A percentile compares a stretch with the other conserved stretches of the same genome.
phyloP scores from a whole-genome alignment of 495 filamentous ascomycete species.

The Apiosordaria backusii region DNA sequence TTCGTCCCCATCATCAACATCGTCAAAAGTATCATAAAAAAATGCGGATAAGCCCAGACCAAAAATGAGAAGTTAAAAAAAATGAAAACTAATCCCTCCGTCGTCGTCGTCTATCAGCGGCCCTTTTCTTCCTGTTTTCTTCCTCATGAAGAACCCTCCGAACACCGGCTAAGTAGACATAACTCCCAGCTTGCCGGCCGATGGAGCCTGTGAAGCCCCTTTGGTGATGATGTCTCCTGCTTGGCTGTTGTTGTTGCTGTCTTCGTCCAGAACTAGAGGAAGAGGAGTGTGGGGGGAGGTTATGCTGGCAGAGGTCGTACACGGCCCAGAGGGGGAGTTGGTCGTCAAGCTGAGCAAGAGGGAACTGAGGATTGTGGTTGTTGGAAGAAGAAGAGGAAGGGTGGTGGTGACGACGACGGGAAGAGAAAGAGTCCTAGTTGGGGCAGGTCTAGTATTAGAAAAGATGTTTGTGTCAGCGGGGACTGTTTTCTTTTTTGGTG shows the following conservation, averaged over 20 bases:
- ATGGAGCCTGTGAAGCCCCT: neutral
- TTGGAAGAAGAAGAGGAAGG: neutral
- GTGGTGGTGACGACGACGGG: neutral
- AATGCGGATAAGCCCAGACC: neutral
- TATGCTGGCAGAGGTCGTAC: neutral
- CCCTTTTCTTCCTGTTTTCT: neutral
- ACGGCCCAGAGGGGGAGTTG: neutral
- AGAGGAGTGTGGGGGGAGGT: no score
- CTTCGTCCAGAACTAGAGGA: no score
- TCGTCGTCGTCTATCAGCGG: neutral
- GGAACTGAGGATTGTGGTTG: neutral
- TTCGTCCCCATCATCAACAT: neutral
- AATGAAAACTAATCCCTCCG: neutral
- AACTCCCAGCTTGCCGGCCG: neutral
- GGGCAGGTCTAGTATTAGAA: constrained; percentile 25
- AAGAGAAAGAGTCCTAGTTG: constrained; percentile 13
- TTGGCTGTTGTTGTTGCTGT: neutral
- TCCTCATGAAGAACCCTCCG: neutral
- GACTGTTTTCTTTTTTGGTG: neutral
- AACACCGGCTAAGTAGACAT: neutral
- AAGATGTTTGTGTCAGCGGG: neutral
- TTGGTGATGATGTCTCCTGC: neutral
- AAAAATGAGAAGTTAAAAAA: neutral
- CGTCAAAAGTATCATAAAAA: neutral
- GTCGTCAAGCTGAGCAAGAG: neutral